Base-by-base conservation (phyloP, 2,329 filamentous ascomycete species). In the Talaromyces piceae region DNA sequence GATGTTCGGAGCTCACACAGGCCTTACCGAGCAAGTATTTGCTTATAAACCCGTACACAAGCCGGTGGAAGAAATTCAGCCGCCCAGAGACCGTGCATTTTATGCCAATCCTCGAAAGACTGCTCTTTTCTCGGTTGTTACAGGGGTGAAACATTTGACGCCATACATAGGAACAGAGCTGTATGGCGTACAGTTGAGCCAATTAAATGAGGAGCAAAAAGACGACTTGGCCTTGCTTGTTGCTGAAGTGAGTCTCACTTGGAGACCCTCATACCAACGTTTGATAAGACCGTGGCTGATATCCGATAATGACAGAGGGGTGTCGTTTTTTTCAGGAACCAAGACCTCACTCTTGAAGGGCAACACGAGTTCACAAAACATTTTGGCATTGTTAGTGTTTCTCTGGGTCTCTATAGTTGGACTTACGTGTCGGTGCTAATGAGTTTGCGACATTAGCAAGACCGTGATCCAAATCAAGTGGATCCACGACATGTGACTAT, bases 401-500 rank as follows among this genome's bases (percentile, higher is more conserved):
- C 16, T 18, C n/a, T 2, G 11, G 1, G 9, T 23, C 20, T 3
- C 13, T 25, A 30, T 30, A 12, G 1, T 30, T 8, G 5, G 20
- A 30, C 7, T 30, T 46, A 4, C 18, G 5, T 27, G 8, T 22
- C n/a, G 9, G 3, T 23, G 5, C 9, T 16, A 16, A 37, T 37
- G 4, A 41, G n/a, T 41, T 16, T 37, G 2, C 26, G 23, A 37
- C 18, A 18, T 5, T 25, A 49, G 47, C 47, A 49, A 44, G 47
- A 49, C 12, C 26, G 39, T 11, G 47, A 49, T 27, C 47, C 47
- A 26, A 49, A 49, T n/a, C 47, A 49, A 20, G 47, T 49, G 8
- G 47, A 49, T 9, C 47, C 47, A 33, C 47, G 47, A 5, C 47
- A 49, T 44, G 39, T 44, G 5, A 49, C 47, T 18, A 49, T 49